A percentile compares a stretch with the other conserved stretches of the same genome.
These are phyloP conservation scores for Plasmodium cynomolgi DNA, from an alignment of 169 alveolate species.

Conservation along the genomic window DNA sequence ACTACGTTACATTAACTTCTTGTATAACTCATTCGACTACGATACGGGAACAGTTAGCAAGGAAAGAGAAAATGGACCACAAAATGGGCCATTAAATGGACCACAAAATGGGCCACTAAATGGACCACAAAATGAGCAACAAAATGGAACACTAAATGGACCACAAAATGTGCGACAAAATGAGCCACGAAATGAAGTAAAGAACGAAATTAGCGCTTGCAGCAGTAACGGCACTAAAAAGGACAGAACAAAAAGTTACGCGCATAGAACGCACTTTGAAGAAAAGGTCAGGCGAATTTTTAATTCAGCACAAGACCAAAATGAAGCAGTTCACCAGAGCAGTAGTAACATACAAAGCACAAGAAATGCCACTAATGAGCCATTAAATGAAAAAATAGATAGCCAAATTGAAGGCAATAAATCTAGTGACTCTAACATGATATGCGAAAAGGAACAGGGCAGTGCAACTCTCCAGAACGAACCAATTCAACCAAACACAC, in stretches of 20 bases:
- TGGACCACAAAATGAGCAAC: background rate
- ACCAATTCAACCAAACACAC: background rate
- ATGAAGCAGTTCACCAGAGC: background rate
- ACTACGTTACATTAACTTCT: constrained; percentile 8
- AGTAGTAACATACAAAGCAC: background rate
- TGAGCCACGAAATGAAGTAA: background rate
- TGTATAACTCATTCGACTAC: constrained; percentile 67
- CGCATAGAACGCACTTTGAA: constrained; percentile 14
- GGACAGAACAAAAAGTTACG: background rate
- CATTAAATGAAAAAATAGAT: background rate
- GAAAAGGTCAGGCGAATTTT: background rate
- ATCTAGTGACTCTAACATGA: background rate
- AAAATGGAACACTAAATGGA: background rate
- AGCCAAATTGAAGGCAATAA: background rate
- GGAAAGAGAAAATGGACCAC: constrained; percentile 5
- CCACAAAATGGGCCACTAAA: background rate
- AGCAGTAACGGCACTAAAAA: background rate
- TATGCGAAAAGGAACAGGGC: background rate
- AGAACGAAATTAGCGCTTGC: background rate
- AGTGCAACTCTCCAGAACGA: background rate
- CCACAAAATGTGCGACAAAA: background rate
- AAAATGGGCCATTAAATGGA: background rate
- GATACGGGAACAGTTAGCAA: constrained; percentile 4
- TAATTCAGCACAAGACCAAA: background rate
- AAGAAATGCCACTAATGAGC: background rate